These are phyloP conservation scores for Aspergillus pseudonomiae DNA, from an alignment of 2,329 filamentous ascomycete species.

Conservation along the genomic window DNA sequence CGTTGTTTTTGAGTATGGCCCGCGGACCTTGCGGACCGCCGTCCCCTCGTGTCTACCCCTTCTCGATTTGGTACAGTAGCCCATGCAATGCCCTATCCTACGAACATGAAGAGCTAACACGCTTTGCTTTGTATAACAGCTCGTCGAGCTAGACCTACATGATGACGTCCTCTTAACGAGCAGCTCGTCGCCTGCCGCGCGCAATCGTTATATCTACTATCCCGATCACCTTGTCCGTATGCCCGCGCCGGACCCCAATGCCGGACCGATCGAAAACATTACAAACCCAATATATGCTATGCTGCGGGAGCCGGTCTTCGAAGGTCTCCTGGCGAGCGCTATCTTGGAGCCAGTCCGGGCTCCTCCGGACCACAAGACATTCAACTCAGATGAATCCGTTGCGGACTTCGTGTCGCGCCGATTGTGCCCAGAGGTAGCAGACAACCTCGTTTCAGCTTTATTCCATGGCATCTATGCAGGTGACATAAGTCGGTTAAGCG, in stretches of 20 bases:
- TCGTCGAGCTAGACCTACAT: conserved; percentile 59
- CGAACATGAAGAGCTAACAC: background rate
- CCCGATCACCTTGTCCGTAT: conserved; percentile 75
- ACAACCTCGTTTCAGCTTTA: conserved; percentile 75
- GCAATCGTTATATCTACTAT: conserved; percentile 83
- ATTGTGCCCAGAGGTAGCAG: conserved; percentile 58
- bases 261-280: conserved; percentile 29
- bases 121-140: conserved; percentile 42
- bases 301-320: conserved; percentile 60
- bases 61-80: conserved; percentile 63
- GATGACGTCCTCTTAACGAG: conserved; percentile 60
- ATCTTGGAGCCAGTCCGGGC: conserved; percentile 35
- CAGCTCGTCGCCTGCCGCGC: conserved; percentile 54
- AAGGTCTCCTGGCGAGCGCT: conserved; percentile 45
- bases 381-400: conserved; percentile 67
- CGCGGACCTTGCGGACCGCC: conserved; percentile 70
- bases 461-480: conserved; percentile 93
- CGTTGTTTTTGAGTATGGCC: conserved; percentile 81
- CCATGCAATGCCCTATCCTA: background rate
- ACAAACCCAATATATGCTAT: conserved; percentile 38
- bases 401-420: conserved; percentile 64
- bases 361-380: conserved; percentile 37
- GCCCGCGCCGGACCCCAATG: conserved; percentile 48
- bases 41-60: conserved; percentile 65
- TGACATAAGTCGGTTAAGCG: conserved; percentile 79